Percentiles rank a stretch among this genome's conserved stretches.
Evolutionary conservation across 176 grass and related monocot genomes (phyloP).

Genomic region (Oryza coarctata): DNA sequence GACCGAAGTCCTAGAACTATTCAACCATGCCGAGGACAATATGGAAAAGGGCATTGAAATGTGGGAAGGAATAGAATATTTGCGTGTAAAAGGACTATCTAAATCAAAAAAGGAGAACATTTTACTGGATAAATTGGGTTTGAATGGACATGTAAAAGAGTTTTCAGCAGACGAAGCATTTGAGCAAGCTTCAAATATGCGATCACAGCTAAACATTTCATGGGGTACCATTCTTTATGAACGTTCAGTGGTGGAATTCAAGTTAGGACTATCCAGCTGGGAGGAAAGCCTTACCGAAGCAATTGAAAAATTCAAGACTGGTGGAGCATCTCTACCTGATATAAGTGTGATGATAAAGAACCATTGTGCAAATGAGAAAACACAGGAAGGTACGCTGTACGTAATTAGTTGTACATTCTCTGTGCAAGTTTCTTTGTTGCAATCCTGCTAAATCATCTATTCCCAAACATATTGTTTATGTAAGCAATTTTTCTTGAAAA

Average conservation of each 20-base stretch:
- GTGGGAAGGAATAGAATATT: slow-evolving; percentile 77
- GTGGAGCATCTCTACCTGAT: slow-evolving; percentile 61
- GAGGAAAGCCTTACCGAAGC: slow-evolving; percentile 71
- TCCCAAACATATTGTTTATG: background rate
- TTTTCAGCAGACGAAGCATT: slow-evolving; percentile 59
- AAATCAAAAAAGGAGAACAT: slow-evolving; percentile 61
- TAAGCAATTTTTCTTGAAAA: background rate
- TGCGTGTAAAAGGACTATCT: slow-evolving; percentile 54
- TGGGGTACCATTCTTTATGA: slow-evolving; percentile 97
- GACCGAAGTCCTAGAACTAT: slow-evolving; percentile 68
- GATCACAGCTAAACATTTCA: slow-evolving; percentile 81
- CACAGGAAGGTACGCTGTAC: slow-evolving; percentile 65
- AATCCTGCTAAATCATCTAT: background rate
- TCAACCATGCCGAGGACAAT: slow-evolving; percentile 79
- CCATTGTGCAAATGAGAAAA: slow-evolving; percentile 71
- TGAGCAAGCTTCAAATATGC: slow-evolving; percentile 64
- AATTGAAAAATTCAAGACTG: slow-evolving; percentile 80
- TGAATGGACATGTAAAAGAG: slow-evolving; percentile 50
- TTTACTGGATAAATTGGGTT: slow-evolving; percentile 44
- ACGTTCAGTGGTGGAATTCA: slow-evolving; percentile 81
- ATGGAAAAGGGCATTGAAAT: slow-evolving; percentile 79
- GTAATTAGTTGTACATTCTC: background rate
- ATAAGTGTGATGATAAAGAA: slow-evolving; percentile 80
- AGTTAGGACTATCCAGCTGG: slow-evolving; percentile 75
- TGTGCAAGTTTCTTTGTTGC: background rate